These are phyloP conservation scores for Chiua virens DNA, from an alignment of 768 basidiomycete species.

Conservation along the genomic window DNA sequence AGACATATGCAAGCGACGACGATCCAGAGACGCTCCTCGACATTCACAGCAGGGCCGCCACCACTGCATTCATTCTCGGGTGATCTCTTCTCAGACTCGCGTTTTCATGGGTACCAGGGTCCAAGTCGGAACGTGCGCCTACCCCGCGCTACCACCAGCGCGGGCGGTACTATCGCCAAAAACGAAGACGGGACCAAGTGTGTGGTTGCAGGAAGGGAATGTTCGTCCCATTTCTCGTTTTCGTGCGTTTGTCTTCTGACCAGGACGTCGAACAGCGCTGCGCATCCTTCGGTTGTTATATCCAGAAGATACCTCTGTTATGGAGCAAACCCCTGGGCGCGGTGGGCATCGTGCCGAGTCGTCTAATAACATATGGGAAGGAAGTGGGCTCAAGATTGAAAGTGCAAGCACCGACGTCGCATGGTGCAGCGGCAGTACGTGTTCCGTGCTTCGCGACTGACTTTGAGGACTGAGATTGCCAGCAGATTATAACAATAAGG, in stretches of 20 bases:
- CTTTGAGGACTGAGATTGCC: slow-evolving; percentile 1
- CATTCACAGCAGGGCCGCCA: slow-evolving; percentile 12
- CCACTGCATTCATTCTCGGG: slow-evolving; percentile 8
- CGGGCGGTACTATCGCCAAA: slow-evolving; percentile 67
- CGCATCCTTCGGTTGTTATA: slow-evolving; percentile 60
- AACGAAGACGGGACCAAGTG: slow-evolving; percentile 66
- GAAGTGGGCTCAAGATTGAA: slow-evolving; percentile 75
- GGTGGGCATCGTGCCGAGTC: slow-evolving; percentile 70
- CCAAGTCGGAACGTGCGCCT: slow-evolving; percentile 57
- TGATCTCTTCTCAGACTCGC: slow-evolving; percentile 42
- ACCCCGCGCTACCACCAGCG: slow-evolving; percentile 55
- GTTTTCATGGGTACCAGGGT: slow-evolving; percentile 44
- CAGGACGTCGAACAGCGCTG: slow-evolving; percentile 42
- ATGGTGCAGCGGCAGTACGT: slow-evolving; percentile 72
- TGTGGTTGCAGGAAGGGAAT: slow-evolving; percentile 79
- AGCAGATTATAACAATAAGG: slow-evolving; percentile 69
- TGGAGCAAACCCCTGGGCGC: slow-evolving; percentile 56
- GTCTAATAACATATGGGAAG: slow-evolving; percentile 77
- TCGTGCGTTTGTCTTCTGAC: slow-evolving; percentile 6
- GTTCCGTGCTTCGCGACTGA: background rate
- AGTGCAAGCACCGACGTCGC: slow-evolving; percentile 76
- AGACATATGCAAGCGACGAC: slow-evolving; percentile 25
- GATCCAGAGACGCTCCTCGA: slow-evolving; percentile 28
- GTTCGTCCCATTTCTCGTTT: slow-evolving; percentile 38
- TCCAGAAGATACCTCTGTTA: slow-evolving; percentile 36